phyloP scores from a whole-genome alignment of 257 asterid species.

The Ilex aquifolium region DNA sequence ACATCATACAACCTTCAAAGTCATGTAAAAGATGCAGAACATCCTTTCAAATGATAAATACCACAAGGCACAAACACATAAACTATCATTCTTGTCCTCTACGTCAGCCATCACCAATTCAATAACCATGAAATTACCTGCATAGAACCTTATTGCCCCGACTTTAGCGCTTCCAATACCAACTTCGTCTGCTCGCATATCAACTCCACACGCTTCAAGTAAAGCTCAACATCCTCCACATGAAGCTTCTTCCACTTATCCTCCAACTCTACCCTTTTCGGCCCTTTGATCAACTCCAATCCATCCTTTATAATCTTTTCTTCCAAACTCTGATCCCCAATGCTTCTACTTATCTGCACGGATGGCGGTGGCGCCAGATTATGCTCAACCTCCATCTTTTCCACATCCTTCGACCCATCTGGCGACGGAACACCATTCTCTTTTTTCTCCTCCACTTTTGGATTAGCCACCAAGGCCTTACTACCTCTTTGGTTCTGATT shows the following conservation, averaged over 20 bases:
- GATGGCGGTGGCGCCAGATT: neutral
- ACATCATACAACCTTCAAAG: too few species aligned
- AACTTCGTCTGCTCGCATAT: slow-evolving; percentile 24
- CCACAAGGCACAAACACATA: neutral
- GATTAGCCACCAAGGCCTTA: neutral
- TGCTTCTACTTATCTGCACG: slow-evolving; percentile 4
- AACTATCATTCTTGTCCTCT: neutral
- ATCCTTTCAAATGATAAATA: too few species aligned
- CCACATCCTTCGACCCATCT: slow-evolving; percentile 12
- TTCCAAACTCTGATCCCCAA: slow-evolving; percentile 14
- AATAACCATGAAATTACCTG: too few species aligned
- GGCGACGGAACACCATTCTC: slow-evolving; percentile 3
- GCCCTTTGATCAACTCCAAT: slow-evolving; percentile 20
- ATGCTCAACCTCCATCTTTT: slow-evolving; percentile 8
- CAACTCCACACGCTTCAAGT: slow-evolving; percentile 26
- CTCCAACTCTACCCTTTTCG: slow-evolving; percentile 25
- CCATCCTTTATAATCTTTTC: slow-evolving; percentile 35
- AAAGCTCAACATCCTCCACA: slow-evolving; percentile 24
- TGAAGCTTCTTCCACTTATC: slow-evolving; percentile 32
- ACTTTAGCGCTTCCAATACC: slow-evolving; percentile 26
- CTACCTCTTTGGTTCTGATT: slow-evolving; percentile 11
- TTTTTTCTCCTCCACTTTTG: slow-evolving; percentile 2
- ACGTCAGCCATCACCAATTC: neutral
- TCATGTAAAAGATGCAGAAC: too few species aligned
- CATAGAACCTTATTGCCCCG: neutral